These are phyloP conservation scores for Xylaria sp. DNA, from an alignment of 2,329 filamentous ascomycete genomes.

Conservation along the genomic window DNA sequence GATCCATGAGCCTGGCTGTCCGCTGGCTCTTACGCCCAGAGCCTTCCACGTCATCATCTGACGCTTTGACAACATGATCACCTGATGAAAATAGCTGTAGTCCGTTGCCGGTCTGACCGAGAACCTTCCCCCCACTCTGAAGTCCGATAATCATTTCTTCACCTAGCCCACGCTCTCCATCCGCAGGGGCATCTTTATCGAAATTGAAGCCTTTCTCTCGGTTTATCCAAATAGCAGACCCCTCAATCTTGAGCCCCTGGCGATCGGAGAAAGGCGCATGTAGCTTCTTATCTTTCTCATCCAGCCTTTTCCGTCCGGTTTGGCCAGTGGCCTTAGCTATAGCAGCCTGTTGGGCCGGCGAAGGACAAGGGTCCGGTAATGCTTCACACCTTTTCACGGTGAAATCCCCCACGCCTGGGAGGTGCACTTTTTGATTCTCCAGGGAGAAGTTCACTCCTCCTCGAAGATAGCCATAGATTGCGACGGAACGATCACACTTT, in stretches of 20 bases:
- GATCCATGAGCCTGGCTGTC: slow-evolving; percentile 66
- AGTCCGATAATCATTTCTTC: slow-evolving; percentile 94
- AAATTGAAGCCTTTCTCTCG: slow-evolving; percentile 80
- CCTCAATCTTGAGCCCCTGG: slow-evolving; percentile 93
- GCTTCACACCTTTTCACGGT: slow-evolving; percentile 85
- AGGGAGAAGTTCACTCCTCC: slow-evolving; percentile 92
- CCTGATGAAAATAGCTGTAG: slow-evolving; percentile 88
- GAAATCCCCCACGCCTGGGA: slow-evolving; percentile 91
- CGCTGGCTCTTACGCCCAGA: slow-evolving; percentile 69
- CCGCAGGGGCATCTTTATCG: slow-evolving; percentile 68
- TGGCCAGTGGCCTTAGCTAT: slow-evolving; percentile 87
- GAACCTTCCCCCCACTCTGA: slow-evolving; percentile 81
- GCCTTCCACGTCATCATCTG: slow-evolving; percentile 70
- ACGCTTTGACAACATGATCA: slow-evolving; percentile 69
- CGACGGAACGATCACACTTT: slow-evolving; percentile 90
- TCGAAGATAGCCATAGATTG: slow-evolving; percentile 90
- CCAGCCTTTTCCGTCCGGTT: slow-evolving; percentile 79
- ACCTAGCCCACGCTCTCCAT: slow-evolving; percentile 84
- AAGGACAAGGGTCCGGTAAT: slow-evolving; percentile 93
- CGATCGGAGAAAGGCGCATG: slow-evolving; percentile 99
- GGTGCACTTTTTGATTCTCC: slow-evolving; percentile 84
- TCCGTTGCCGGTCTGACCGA: slow-evolving; percentile 84
- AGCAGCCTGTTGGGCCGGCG: slow-evolving; percentile 88
- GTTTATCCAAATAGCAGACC: slow-evolving; percentile 93
- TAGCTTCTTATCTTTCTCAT: slow-evolving; percentile 95